A percentile compares a stretch with the other conserved stretches of the same genome.
Conservation (phyloP, 345 rosid genomes). For the Luvunga scandens region DNA sequence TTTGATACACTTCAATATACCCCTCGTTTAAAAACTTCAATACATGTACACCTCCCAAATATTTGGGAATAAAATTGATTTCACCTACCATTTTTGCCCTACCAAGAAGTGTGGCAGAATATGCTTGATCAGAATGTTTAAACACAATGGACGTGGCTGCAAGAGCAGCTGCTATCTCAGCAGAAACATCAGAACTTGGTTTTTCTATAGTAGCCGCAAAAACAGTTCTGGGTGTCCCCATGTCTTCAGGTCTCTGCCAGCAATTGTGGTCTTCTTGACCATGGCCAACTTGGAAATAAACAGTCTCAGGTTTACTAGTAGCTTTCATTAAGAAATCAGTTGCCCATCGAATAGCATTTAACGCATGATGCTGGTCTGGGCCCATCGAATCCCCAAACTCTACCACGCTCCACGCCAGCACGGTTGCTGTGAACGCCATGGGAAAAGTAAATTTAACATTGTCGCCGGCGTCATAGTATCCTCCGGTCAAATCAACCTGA, state of each 20-base stretch:
- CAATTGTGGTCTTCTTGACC: conserved; percentile 50
- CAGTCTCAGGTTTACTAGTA: conserved; percentile 50
- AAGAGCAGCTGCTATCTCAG: conserved; percentile 84
- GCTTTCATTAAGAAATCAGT: conserved; percentile 79
- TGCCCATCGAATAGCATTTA: conserved; percentile 71
- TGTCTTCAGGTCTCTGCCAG: conserved; percentile 98
- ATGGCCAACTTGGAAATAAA: conserved; percentile 57
- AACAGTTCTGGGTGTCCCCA: conserved; percentile 75
- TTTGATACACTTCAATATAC: too few species aligned
- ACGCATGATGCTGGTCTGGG: conserved; percentile 34
- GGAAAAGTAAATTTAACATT: conserved; percentile 85
- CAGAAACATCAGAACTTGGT: conserved; percentile 86
- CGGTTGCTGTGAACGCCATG: conserved; percentile 81
- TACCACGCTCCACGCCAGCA: conserved; percentile 71
- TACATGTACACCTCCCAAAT: too few species aligned
- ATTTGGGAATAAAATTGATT: background rate
- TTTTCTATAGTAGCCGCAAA: conserved; percentile 44
- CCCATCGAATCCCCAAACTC: conserved; percentile 63
- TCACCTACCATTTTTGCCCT: conserved; percentile 49
- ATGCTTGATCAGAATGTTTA: conserved; percentile 34
- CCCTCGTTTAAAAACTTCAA: too few species aligned
- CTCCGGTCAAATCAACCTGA: conserved; percentile 82
- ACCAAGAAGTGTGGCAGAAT: conserved; percentile 46
- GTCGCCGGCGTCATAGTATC: conserved; percentile 95
- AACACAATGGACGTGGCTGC: conserved; percentile 82